Evolutionary conservation across 2,329 filamentous ascomycete species (phyloP), one percentile per base, ranked within the genome.

Genomic region (Juglanconis juglandina): DNA sequence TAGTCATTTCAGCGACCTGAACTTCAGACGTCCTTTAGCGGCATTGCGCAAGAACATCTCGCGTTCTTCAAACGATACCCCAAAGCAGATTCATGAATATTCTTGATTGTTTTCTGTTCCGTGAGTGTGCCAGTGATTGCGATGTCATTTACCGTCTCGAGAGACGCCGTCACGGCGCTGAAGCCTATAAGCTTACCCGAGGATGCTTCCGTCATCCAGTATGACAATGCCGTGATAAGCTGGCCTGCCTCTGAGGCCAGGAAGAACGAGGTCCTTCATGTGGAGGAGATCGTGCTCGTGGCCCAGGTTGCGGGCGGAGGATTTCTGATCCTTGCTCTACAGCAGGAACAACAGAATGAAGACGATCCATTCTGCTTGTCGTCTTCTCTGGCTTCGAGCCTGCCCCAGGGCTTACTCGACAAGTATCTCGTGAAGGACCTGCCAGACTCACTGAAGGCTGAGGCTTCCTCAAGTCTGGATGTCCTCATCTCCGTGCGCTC

Each of bases 401-500:
- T 81, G 2, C 75, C 78, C 0, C 67, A 73, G 14, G 64, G 69
- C 2, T 68, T 79, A 2, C 67, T 78, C 5, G 67, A 72, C 14
- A 66, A 66, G 5, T 74, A 77, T 59, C 64, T 77, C 32, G 64
- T 81, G 13, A 55, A 61, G 4, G 65, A 66, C 3, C 60, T 78
- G 6, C 82, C 82, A 0, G 52, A 66, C 4, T 71, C n/a, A 58
- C 70, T 52, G 61, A 70, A 30, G 62, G 63, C 30, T 14, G 58
- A 64, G 2, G 47, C 56, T 10, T 62, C 56, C 30, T 69, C 67
- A n/a, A 63, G 72, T 11, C 70, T 87, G n/a, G 81, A 90, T 66
- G 77, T 92, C 17, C 71, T 93, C 30, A 79, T 92, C 17, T 92
- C 89, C 1, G 86, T 82, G 0, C 77, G 77, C 24, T 90, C 90